These are phyloP conservation scores for Auriculariales sp. DNA, from an alignment of 768 basidiomycete genomes.

Conservation along the genomic window DNA sequence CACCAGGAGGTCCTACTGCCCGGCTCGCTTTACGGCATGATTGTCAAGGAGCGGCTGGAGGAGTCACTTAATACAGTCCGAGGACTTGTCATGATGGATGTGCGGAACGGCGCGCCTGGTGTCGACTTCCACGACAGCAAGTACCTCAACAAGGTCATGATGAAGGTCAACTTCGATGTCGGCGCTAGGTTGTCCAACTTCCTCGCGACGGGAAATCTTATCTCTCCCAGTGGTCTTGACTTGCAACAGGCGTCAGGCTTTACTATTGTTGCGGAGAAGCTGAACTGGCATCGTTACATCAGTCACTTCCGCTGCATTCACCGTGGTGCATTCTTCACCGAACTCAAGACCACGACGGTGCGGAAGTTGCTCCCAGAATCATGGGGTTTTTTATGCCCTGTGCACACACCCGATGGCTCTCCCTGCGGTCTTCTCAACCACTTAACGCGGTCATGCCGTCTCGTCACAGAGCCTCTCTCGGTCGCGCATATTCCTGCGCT, in stretches of 20 bases:
- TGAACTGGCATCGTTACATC: conserved; percentile 97
- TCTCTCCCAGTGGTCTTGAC: conserved; percentile 90
- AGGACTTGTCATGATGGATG: conserved; percentile 52
- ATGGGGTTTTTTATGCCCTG: conserved; percentile 98
- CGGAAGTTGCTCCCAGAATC: conserved; percentile 93
- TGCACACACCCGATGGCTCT: conserved; percentile 96
- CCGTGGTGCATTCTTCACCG: conserved; percentile 97
- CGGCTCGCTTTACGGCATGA: conserved; percentile 86
- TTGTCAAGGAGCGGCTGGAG: conserved; percentile 93
- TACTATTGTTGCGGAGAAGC: conserved; percentile 96
- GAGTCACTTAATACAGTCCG: conserved; percentile 70
- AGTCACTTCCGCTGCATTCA: conserved; percentile 97
- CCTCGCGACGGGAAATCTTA: conserved; percentile 90
- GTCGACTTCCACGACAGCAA: conserved; percentile 82
- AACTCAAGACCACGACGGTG: conserved; percentile 94
- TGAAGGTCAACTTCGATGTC: conserved; percentile 80
- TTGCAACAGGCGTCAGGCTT: conserved; percentile 93
- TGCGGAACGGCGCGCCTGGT: conserved; percentile 54
- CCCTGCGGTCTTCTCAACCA: conserved; percentile 98
- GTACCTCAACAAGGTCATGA: conserved; percentile 68
- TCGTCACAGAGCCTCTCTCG: conserved; percentile 63
- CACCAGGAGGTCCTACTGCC: conserved; percentile 96
- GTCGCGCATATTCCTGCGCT: conserved; percentile 70
- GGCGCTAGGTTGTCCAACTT: conserved; percentile 85
- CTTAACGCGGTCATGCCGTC: conserved; percentile 82